Evolutionary conservation across 805 yeast species (phyloP).

Genomic region (Ogataea paraovalis): DNA sequence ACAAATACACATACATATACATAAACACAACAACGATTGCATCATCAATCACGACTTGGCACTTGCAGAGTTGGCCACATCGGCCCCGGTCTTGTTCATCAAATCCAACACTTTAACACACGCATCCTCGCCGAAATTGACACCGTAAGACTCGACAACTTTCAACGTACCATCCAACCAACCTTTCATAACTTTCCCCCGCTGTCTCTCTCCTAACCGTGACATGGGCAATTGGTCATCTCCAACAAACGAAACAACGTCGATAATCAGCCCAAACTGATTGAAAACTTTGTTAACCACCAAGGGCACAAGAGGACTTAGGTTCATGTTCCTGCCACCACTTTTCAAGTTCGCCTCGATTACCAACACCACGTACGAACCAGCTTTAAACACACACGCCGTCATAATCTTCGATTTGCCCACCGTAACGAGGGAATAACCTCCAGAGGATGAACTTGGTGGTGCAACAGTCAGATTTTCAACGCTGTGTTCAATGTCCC

Average conservation of each 20-base stretch:
- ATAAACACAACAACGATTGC: no score
- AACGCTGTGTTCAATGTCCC: slow-evolving; percentile 72
- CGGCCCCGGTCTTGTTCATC: slow-evolving; percentile 34
- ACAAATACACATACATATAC: no score
- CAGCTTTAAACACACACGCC: slow-evolving; percentile 69
- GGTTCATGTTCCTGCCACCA: slow-evolving; percentile 4
- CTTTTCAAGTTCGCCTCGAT: slow-evolving; percentile 46
- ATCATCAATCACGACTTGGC: no score
- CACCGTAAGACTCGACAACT: slow-evolving; percentile 43
- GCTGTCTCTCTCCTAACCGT: slow-evolving; percentile 69
- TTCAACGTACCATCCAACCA: slow-evolving; percentile 51
- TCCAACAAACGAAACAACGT: slow-evolving; percentile 76
- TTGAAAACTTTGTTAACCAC: slow-evolving; percentile 74
- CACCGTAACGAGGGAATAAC: slow-evolving; percentile 29
- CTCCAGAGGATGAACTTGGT: slow-evolving; percentile 26
- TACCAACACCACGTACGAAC: slow-evolving; percentile 72
- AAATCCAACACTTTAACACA: slow-evolving; percentile 56
- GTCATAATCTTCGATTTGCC: background rate
- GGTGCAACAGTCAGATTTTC: slow-evolving; percentile 41
- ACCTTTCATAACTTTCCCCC: slow-evolving; percentile 57
- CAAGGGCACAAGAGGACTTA: slow-evolving; percentile 78
- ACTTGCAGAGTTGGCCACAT: slow-evolving; percentile 1
- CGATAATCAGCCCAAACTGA: slow-evolving; percentile 77
- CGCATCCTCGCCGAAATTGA: slow-evolving; percentile 65
- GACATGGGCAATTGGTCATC: slow-evolving; percentile 63